Base-by-base conservation (phyloP, 768 basidiomycete genomes). In the Suillus subaureus region DNA sequence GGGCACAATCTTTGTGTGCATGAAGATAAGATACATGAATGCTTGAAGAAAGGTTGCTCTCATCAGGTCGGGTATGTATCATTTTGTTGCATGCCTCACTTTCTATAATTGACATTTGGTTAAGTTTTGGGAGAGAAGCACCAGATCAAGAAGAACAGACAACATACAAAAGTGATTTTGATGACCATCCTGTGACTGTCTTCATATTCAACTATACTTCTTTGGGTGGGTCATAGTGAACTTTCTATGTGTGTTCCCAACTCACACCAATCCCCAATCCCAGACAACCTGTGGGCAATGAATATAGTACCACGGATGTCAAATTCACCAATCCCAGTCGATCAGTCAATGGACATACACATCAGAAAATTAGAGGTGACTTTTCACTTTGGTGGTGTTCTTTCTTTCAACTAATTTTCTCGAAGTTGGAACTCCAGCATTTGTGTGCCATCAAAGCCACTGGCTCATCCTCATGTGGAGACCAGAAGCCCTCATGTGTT, bases 171-270 rank as follows among this genome's bases (percentile, higher is more conserved):
- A 7, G 0, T 28, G 11, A n/a, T 64, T 18, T 9, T 51, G 54
- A 65, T 8, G 11, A 39, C 33, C 26, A 61, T 26, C 73, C 65
- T 16, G 0, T 0, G 16, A 8, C 67, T 9, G 51, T 52, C 15
- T 72, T 72, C 13, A 56, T 69, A 35, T 74, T 74, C 63, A 68
- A 69, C 39, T 69, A 66, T 40, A 57, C 35, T 21, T 64, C 69
- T 8, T 64, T 72, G 1, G 33, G 71, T 66, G 65, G n/a, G 64
- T 21, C 61, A 28, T 47, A 52, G 3, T 15, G 35, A n/a, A n/a
- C 67, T 61, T 54, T 40, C 18, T 31, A 11, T 7, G 37, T 31
- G 37, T 12, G n/a, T 12, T 12, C 7, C 3, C 31, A 40, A 23
- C 33, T 26, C 37, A 62, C 28, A 4, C 42, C 51, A 6, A 64